Evolutionary conservation across 1,284 basidiomycete species (phyloP).

Genomic region (Fomes fomentarius): DNA sequence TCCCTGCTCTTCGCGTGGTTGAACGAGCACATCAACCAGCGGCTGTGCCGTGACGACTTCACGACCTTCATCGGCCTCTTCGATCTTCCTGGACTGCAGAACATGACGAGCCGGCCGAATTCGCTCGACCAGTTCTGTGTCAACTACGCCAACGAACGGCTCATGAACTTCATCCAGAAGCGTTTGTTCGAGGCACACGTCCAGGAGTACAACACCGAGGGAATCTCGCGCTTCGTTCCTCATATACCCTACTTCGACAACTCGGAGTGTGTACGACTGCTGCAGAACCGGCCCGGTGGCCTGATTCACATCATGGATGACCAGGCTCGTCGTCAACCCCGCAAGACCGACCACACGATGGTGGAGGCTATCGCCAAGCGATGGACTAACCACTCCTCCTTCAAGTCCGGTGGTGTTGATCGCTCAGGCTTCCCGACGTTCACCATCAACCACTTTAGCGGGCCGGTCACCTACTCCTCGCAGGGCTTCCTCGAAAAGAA

Average conservation of each 20-base stretch:
- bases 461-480: conserved; percentile 89
- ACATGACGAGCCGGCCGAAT: conserved; percentile 83
- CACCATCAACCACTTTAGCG: conserved; percentile 91
- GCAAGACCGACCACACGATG: conserved; percentile 95
- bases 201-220: conserved; percentile 85
- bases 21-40: conserved; percentile 95
- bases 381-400: conserved; percentile 92
- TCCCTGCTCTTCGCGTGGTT: conserved; percentile 96
- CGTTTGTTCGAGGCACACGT: conserved; percentile 80
- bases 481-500: conserved; percentile 92
- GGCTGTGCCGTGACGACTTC: conserved; percentile 90
- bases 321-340: conserved; percentile 83
- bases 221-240: conserved; percentile 74
- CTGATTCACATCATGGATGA: conserved; percentile 98
- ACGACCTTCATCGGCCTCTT: conserved; percentile 93
- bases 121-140: conserved; percentile 96
- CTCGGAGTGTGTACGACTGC: conserved; percentile 83
- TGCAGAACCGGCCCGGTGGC: conserved; percentile 89
- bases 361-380: conserved; percentile 93
- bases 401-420: conserved; percentile 80
- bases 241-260: conserved; percentile 90
- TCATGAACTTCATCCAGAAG: conserved; percentile 86
- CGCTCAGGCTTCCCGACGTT: conserved; percentile 86
- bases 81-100: conserved; percentile 94
- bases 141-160: conserved; percentile 93